Percentiles rank a stretch among this genome's conserved stretches.
Evolutionary conservation across 108 stramenopile genomes (phyloP).

Genomic region (Asterionellopsis glacialis): DNA sequence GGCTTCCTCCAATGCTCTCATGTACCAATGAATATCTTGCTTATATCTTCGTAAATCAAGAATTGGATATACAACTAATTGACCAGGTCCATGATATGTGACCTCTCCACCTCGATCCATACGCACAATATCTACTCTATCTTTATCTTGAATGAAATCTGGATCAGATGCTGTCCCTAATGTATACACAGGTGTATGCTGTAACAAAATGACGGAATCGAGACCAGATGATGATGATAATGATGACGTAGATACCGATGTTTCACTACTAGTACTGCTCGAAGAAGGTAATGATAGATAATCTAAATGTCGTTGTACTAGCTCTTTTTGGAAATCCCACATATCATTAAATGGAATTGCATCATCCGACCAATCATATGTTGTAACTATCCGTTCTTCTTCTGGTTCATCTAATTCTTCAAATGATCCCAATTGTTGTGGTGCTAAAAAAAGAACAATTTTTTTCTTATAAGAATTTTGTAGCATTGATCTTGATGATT

Average conservation of each 20-base stretch:
- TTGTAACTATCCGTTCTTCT: conserved; percentile 33
- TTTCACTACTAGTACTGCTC: not conserved
- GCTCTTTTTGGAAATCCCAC: conserved; percentile 55
- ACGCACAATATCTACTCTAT: conserved; percentile 49
- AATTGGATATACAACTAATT: conserved; percentile 92
- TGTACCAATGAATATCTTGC: conserved; percentile 97
- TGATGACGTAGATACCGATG: not conserved
- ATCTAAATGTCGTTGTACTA: conserved; percentile 41
- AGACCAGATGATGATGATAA: conserved; percentile 11
- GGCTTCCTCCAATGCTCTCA: conserved; percentile 89
- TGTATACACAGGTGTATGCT: conserved; percentile 82
- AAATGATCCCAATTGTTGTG: conserved; percentile 62
- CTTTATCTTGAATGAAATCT: conserved; percentile 34
- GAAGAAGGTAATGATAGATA: conserved; percentile 16
- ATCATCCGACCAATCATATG: conserved; percentile 38
- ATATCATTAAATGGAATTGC: conserved; percentile 33
- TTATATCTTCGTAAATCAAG: conserved; percentile 84
- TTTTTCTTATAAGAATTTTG: not conserved
- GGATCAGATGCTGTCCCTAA: conserved; percentile 81
- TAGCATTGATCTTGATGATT: not conserved
- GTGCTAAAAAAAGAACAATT: conserved; percentile 13
- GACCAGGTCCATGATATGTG: conserved; percentile 98
- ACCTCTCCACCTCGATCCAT: conserved; percentile 97
- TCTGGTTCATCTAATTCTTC: conserved; percentile 11
- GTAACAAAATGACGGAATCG: conserved; percentile 68